Percentiles rank a stretch among this genome's conserved stretches.
Evolutionary conservation across 371 early-diverging fungal genomes (phyloP).

Genomic region (Cladochytrium tenue): DNA sequence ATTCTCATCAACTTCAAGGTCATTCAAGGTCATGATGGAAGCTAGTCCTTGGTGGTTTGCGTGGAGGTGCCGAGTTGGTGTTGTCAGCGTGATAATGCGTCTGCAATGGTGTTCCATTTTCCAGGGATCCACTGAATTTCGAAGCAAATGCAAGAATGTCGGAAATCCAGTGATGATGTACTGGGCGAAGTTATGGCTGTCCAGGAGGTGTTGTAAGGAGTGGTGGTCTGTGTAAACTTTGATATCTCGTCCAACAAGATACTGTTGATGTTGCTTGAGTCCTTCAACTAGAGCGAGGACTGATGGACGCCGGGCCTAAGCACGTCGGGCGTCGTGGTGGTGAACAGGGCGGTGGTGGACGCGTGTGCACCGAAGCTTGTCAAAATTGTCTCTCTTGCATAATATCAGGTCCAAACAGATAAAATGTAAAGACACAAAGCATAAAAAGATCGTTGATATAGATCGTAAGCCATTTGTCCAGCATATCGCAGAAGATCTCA

Average conservation of each 20-base stretch:
- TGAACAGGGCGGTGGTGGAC: too few relatives aligned
- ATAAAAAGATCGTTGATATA: too few relatives aligned
- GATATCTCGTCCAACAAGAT: neutral
- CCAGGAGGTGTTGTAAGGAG: constrained; percentile 2
- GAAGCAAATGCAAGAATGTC: constrained; percentile 7
- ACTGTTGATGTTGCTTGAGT: neutral
- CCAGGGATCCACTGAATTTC: constrained; percentile 6
- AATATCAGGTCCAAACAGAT: too few relatives aligned
- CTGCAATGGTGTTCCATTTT: constrained; percentile 9
- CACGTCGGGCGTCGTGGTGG: too few relatives aligned
- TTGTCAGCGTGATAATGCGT: neutral
- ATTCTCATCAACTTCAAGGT: neutral
- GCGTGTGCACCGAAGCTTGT: too few relatives aligned
- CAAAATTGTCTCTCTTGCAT: too few relatives aligned
- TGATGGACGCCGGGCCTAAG: too few relatives aligned
- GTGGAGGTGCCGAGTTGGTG: neutral
- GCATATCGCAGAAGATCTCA: too few relatives aligned
- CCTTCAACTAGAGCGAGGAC: constrained; percentile 7
- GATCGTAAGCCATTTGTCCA: too few relatives aligned
- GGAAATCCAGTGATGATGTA: constrained; percentile 11
- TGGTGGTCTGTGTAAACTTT: constrained; percentile 13
- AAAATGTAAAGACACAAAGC: too few relatives aligned
- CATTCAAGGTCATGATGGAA: neutral
- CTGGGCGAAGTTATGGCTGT: constrained; percentile 10
- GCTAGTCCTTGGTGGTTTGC: neutral